Evolutionary conservation across 805 yeast genomes (phyloP), one percentile per base, ranked within the genome.

Genomic region (Priceomyces fermenticarens): DNA sequence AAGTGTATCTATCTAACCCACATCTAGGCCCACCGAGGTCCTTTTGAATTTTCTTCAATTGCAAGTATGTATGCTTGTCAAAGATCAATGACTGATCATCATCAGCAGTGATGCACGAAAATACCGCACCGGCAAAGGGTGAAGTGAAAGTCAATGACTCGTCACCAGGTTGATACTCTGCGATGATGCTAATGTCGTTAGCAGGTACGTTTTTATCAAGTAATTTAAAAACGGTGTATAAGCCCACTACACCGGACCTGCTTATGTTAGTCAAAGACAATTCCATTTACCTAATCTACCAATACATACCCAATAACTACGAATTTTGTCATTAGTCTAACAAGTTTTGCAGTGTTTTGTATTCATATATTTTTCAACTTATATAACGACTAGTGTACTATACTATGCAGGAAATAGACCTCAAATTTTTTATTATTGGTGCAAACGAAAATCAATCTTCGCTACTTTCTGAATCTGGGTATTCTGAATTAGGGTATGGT

Each of bases 141-240:
- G 90, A 83, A 1, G 95, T 81, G 58, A 83, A 87, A 37, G 77
- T 69, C 42, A 77, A 77, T 3, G 88, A 80, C 48, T 79, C 83
- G 53, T 87, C 95, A 3, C 95, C 95, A 2, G 95, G 95, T 30
- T 82, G 59, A 50, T 73, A 76, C 53, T 83, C 77, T 6, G 87
- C 91, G 13, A 82, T 50, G 2, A 86, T 73, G 3, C 77, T 69
- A 45, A 87, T 74, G 4, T 74, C 61, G 15, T 27, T 27, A 4
- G 31, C 36, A 17, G 32, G 14, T 12, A 40, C 26, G 2, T 37
- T 27, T 32, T 40, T 40, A n/a, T 40, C 40, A 12, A 35, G 7
- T 15, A 40, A 30, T 4, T 29, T 17, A 27, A 20, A 40, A 9
- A 36, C 37, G 4, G 43, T 40, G 28, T 40, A 40, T 12, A 40